Evolutionary conservation across 2,329 filamentous ascomycete genomes (phyloP), one percentile per base, ranked within the genome.

Genomic region (Talaromyces sp.): DNA sequence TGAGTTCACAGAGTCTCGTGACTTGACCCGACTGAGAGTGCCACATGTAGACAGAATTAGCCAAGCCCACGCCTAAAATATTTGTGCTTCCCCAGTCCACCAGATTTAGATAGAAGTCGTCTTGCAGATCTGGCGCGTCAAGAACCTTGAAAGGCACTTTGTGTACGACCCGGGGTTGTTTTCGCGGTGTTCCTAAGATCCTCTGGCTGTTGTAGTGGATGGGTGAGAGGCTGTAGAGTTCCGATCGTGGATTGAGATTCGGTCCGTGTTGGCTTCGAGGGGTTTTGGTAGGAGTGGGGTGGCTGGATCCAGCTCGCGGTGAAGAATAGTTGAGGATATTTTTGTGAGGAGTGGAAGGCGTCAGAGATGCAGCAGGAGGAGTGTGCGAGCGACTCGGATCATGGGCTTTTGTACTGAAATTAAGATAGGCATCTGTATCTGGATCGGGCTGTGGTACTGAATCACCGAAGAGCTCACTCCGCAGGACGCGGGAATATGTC

Each of bases 71-170:
- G 6, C 93, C 95, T 11, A 99, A 83, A 8, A 96, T 89, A 75
- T 98, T 96, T 68, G 90, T 92, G 70, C 91, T 96, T 48, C 95
- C 95, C 95, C 95, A 99, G 72, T 99, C 95, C 2, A 99, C 93
- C 28, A 99, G 81, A 71, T 99, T 99, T 39, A 99, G 82, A 71
- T 99, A 99, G 76, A 98, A 99, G 73, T 99, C 95, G 71, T 99
- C 95, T 31, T 93, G 93, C 52, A 99, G 80, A 73, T 98, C 95
- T 1, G 95, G 95, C 0, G 95, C 95, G 79, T 99, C 95, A 9
- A 99, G 82, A 1, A 99, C 95, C 77, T 99, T 99, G 78, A 96
- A 99, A 0, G 95, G 95, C 0, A 98, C 93, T 75, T 98, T 98
- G 76, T 91, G 93, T 21, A 99, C 92, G 33, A 91, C 89, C 67